Evolutionary conservation across 2,329 filamentous ascomycete genomes (phyloP).

Genomic region (Calonectria pteridis): DNA sequence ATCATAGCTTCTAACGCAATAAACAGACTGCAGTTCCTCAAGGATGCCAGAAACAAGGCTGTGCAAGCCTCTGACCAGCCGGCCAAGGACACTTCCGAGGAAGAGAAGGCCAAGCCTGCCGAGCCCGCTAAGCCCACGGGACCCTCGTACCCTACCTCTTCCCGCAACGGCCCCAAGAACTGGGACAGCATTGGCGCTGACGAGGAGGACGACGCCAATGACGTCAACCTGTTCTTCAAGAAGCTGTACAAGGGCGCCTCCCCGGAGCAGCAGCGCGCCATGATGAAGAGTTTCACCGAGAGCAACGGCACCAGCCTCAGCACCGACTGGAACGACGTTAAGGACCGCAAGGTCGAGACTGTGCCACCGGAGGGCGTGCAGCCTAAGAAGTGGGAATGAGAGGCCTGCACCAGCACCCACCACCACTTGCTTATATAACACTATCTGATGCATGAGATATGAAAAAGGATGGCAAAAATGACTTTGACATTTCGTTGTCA

Average conservation of each 20-base stretch:
- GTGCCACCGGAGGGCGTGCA: constrained; percentile 82
- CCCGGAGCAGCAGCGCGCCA: constrained; percentile 86
- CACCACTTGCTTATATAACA: neutral
- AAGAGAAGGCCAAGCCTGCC: constrained; percentile 15
- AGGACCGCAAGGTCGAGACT: constrained; percentile 77
- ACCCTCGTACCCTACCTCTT: constrained; percentile 87
- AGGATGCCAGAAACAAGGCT: constrained; percentile 39
- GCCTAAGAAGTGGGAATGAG: constrained; percentile 75
- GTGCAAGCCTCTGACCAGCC: constrained; percentile 28
- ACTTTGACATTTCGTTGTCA: neutral
- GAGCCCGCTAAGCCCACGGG: constrained; percentile 28
- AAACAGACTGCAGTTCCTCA: constrained; percentile 33
- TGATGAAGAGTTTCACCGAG: constrained; percentile 98
- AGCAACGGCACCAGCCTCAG: constrained; percentile 94
- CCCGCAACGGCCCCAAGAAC: constrained; percentile 84
- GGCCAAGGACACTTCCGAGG: neutral
- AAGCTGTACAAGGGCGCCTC: constrained; percentile 83
- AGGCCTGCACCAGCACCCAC: no score
- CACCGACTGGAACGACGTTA: constrained; percentile 91
- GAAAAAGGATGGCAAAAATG: neutral
- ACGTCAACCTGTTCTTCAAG: constrained; percentile 90
- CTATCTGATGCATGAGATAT: neutral
- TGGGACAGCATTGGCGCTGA: constrained; percentile 83
- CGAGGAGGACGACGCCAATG: constrained; percentile 68
- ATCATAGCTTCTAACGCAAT: constrained; percentile 13